Conservation (phyloP, 1,284 basidiomycete species). For the Kwoniella shivajii region DNA sequence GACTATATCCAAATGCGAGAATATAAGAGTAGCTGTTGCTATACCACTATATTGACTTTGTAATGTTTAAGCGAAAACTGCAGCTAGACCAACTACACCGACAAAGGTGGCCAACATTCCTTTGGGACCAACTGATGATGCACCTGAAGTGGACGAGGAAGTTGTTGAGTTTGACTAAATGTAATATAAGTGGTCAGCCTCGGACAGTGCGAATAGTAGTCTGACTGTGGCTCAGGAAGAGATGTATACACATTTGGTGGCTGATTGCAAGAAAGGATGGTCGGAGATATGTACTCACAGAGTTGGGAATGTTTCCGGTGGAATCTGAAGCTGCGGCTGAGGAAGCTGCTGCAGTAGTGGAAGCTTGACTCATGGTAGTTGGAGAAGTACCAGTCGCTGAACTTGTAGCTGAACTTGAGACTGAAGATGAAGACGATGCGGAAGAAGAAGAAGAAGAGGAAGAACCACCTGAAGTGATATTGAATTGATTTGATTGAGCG, state of each 20-base stretch:
- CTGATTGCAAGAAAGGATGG: not conserved
- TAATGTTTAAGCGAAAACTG: not conserved
- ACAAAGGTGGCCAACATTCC: slow-evolving; percentile 23
- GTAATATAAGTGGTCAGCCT: too few relatives aligned
- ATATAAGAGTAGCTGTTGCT: too few relatives aligned
- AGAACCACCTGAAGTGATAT: slow-evolving; percentile 55
- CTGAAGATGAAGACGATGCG: slow-evolving; percentile 23
- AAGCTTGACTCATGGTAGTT: slow-evolving; percentile 5
- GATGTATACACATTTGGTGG: too few relatives aligned
- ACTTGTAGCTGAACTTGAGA: slow-evolving; percentile 4
- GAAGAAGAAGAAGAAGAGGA: slow-evolving; percentile 33
- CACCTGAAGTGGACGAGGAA: slow-evolving; percentile 4
- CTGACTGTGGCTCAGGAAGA: too few relatives aligned
- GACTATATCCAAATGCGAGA: too few relatives aligned
- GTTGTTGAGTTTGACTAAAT: not conserved
- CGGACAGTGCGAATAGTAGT: too few relatives aligned
- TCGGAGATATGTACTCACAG: slow-evolving; percentile 16
- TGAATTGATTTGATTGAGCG: slow-evolving; percentile 62
- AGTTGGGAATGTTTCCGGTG: slow-evolving; percentile 16
- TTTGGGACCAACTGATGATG: slow-evolving; percentile 10
- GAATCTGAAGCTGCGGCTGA: slow-evolving; percentile 1
- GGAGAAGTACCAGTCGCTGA: slow-evolving; percentile 9
- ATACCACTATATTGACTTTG: too few relatives aligned
- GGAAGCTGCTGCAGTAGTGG: slow-evolving; percentile 8
- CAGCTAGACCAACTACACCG: slow-evolving; percentile 24